These are phyloP conservation scores for Aureobasidium mangrovei DNA, from an alignment of 2,329 filamentous ascomycete genomes.

Conservation along the genomic window DNA sequence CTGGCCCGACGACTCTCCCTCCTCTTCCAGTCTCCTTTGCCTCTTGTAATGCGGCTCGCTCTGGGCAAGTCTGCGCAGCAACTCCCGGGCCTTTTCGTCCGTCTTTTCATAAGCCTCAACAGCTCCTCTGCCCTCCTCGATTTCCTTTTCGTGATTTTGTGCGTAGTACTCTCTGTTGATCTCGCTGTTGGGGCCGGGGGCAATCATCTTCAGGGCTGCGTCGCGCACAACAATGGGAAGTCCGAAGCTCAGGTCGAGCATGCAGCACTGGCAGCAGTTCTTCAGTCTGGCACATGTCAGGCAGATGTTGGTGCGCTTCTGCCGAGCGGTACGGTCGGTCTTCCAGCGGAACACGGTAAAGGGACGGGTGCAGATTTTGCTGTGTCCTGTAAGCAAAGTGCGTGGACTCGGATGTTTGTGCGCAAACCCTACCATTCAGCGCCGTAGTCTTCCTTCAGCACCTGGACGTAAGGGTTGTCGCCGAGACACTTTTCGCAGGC, in stretches of 20 bases:
- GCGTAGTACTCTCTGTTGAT: constrained; percentile 97
- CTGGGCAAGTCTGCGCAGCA: constrained; percentile 73
- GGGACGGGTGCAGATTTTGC: constrained; percentile 73
- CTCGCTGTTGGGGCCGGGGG: constrained; percentile 80
- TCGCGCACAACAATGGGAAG: constrained; percentile 91
- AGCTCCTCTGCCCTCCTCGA: constrained; percentile 75
- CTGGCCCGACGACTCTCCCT: constrained; percentile 35
- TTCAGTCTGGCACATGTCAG: constrained; percentile 93
- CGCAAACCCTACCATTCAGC: constrained; percentile 38
- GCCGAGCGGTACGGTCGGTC: constrained; percentile 78
- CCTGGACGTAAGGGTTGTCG: constrained; percentile 95
- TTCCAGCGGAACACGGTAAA: constrained; percentile 97
- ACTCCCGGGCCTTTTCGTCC: constrained; percentile 88
- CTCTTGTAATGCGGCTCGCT: constrained; percentile 96
- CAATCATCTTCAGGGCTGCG: constrained; percentile 95
- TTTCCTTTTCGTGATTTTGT: constrained; percentile 90
- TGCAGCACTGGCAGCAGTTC: constrained; percentile 98
- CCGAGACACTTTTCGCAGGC: constrained; percentile 89
- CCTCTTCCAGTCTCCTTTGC: constrained; percentile 61
- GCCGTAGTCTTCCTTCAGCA: constrained; percentile 95
- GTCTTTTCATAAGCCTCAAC: constrained; percentile 93
- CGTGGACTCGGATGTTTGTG: not conserved
- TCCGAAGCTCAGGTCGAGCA: constrained; percentile 94
- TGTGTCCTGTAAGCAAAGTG: not conserved
- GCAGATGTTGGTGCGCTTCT: constrained; percentile 91